Percentiles rank a stretch among this genome's conserved stretches.
Conservation (phyloP, 306 rosid species). For the Trifolium repens region DNA sequence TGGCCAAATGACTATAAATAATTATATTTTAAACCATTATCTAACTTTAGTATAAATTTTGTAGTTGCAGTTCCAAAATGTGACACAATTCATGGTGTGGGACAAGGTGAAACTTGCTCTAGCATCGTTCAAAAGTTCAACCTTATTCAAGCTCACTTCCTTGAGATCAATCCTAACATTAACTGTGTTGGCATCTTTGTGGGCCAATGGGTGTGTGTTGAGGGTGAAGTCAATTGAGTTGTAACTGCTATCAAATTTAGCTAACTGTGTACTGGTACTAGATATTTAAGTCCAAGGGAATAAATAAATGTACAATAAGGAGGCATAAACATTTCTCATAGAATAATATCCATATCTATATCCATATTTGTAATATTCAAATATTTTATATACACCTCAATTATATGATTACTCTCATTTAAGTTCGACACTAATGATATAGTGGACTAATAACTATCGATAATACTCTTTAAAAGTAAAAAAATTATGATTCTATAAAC, state of each 20-base stretch:
- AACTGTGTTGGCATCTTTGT: constrained; percentile 45
- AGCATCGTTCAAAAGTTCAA: constrained; percentile 23
- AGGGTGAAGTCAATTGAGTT: constrained; percentile 19
- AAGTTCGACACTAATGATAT: no score
- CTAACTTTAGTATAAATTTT: constrained; percentile 10
- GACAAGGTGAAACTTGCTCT: constrained; percentile 41
- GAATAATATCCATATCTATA: no score
- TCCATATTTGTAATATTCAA: no score
- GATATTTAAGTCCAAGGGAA: no score
- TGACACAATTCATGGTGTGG: constrained; percentile 28
- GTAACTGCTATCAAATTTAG: neutral
- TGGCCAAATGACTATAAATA: neutral
- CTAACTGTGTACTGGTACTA: no score
- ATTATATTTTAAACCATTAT: neutral
- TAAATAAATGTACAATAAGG: no score
- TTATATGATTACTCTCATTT: no score
- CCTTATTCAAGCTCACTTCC: constrained; percentile 17
- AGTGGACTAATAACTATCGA: no score
- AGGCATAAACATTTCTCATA: no score
- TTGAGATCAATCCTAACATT: constrained; percentile 48
- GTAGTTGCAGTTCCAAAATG: constrained; percentile 28
- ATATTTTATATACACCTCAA: no score
- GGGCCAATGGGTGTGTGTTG: constrained; percentile 46
- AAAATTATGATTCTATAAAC: no score
- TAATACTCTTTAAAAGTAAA: no score